Conservation (phyloP, 2,329 filamentous ascomycete species). For the Furcasterigmium furcatum region DNA sequence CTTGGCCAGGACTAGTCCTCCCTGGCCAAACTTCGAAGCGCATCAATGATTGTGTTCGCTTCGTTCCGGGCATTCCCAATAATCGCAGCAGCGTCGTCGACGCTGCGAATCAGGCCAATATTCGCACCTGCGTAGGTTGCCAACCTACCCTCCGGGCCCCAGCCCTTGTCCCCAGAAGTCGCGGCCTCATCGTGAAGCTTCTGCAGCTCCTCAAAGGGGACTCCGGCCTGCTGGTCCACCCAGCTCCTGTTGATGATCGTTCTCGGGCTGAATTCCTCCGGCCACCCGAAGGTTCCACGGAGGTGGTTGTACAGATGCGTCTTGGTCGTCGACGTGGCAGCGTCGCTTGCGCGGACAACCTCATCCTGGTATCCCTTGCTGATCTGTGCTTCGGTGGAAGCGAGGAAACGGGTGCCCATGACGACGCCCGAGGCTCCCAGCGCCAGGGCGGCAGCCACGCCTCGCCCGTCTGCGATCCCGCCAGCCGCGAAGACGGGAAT, state of each 20-base stretch:
- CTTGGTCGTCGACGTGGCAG: slow-evolving; percentile 32
- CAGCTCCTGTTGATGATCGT: slow-evolving; percentile 34
- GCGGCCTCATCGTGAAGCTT: slow-evolving; percentile 34
- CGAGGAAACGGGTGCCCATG: slow-evolving; percentile 64
- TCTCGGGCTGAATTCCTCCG: slow-evolving; percentile 33
- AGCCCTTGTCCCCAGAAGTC: slow-evolving; percentile 37
- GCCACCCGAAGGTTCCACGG: slow-evolving; percentile 39
- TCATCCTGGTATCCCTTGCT: slow-evolving; percentile 37
- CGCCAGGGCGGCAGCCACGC: slow-evolving; percentile 43
- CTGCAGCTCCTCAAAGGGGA: slow-evolving; percentile 41
- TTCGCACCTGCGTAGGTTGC: slow-evolving; percentile 46
- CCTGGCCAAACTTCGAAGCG: no score
- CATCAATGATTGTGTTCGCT: slow-evolving; percentile 11
- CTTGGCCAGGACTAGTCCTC: no score
- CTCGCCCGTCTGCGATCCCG: slow-evolving; percentile 49
- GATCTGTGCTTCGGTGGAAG: slow-evolving; percentile 36
- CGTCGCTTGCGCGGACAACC: slow-evolving; percentile 34
- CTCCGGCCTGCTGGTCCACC: slow-evolving; percentile 27
- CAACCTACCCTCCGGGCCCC: slow-evolving; percentile 43
- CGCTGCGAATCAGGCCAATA: slow-evolving; percentile 37
- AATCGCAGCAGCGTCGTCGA: slow-evolving; percentile 34
- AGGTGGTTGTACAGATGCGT: slow-evolving; percentile 42
- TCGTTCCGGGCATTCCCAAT: slow-evolving; percentile 26
- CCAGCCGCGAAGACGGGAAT: slow-evolving; percentile 49
- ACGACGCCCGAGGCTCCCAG: slow-evolving; percentile 52